These are phyloP conservation scores for Prunus mume DNA, from an alignment of 306 rosid species.

Conservation along the genomic window DNA sequence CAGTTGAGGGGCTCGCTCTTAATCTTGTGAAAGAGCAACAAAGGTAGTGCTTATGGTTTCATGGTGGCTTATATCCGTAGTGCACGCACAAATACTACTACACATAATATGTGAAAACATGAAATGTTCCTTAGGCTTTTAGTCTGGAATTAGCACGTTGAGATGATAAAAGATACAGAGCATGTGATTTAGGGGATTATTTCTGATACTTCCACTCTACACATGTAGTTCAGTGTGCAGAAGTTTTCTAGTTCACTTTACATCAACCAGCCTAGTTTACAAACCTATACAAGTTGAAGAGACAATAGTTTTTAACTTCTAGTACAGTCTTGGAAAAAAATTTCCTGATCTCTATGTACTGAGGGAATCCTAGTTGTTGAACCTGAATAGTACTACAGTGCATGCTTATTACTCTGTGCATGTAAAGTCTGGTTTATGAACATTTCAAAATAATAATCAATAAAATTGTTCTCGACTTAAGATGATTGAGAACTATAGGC, in stretches of 20 bases:
- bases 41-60: slow-evolving; percentile 42
- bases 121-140: neutral
- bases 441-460: neutral
- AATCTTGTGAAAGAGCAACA: slow-evolving; percentile 74
- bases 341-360: neutral
- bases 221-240: neutral
- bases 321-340: neutral
- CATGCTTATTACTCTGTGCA: neutral
- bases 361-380: neutral
- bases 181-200: neutral
- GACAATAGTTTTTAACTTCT: neutral
- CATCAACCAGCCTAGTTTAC: neutral
- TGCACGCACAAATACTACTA: neutral
- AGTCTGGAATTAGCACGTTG: neutral
- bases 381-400: neutral
- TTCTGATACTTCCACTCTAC: neutral
- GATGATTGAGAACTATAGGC: neutral
- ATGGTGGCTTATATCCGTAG: neutral
- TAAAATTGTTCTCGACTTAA: neutral
- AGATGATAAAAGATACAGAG: neutral
- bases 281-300: neutral
- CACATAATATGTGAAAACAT: neutral
- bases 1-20: slow-evolving; percentile 62
- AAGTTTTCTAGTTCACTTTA: neutral
- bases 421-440: neutral